phyloP scores from a whole-genome alignment of 2,329 filamentous ascomycete genomes.

The Diplodia sapinea region DNA sequence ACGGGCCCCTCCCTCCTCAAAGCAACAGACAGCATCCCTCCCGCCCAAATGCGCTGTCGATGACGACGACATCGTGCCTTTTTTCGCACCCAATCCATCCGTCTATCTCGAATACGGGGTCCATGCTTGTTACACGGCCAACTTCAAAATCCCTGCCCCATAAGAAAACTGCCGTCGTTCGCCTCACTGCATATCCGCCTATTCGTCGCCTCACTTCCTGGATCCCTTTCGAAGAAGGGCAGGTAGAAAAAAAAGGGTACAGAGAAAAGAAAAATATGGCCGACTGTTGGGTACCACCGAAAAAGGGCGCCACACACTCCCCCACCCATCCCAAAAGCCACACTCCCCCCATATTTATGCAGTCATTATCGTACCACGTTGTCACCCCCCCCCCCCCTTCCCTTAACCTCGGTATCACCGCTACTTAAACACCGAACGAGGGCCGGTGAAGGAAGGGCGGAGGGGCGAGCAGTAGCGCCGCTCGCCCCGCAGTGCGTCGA shows the following conservation, averaged over 20 bases:
- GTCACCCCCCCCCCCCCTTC: not conserved
- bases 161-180: not conserved
- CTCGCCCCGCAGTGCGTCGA: not conserved
- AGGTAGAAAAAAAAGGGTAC: not conserved
- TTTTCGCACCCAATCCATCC: not conserved
- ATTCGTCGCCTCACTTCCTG: not conserved
- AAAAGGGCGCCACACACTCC: not conserved
- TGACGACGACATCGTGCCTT: not conserved
- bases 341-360: slow-evolving; percentile 5
- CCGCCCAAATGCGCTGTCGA: not conserved
- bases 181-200: not conserved
- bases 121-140: not conserved
- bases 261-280: not conserved
- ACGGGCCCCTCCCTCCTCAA: not conserved
- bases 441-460: not conserved
- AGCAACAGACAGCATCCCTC: not conserved
- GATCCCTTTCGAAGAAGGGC: not conserved
- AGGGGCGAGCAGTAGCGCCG: not conserved
- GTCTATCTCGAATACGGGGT: not conserved
- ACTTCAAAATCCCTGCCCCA: not conserved
- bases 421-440: not conserved
- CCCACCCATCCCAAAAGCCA: not conserved
- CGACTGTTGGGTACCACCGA: not conserved
- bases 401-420: not conserved
- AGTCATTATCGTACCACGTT: slow-evolving; percentile 11